Evolutionary conservation across 2,329 filamentous ascomycete species (phyloP).

Genomic region (Rutstroemia sp.): DNA sequence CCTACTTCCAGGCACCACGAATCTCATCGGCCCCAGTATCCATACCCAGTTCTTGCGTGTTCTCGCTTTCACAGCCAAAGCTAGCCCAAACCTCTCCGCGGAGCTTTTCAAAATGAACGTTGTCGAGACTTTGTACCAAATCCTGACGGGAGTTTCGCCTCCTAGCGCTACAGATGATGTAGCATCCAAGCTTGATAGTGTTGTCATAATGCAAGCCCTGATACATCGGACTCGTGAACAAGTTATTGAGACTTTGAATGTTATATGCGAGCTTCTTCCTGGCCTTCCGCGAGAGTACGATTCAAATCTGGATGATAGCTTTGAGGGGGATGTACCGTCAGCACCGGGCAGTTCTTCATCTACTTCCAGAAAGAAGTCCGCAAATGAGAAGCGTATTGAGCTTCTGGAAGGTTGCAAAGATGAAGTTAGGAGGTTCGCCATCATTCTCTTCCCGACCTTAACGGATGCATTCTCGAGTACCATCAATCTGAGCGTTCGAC

Average conservation of each 20-base stretch:
- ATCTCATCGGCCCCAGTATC: constrained; percentile 86
- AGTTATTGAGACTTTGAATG: constrained; percentile 93
- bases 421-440: constrained; percentile 83
- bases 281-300: constrained; percentile 54
- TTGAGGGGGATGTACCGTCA: constrained; percentile 32
- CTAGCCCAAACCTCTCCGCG: constrained; percentile 78
- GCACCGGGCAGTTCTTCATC: constrained; percentile 39
- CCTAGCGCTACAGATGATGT: constrained; percentile 71
- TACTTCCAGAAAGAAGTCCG: constrained; percentile 43
- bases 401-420: constrained; percentile 75
- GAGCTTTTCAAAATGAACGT: constrained; percentile 95
- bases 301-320: constrained; percentile 37
- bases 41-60: constrained; percentile 95
- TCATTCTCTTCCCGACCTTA: constrained; percentile 88
- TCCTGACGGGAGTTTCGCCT: constrained; percentile 89
- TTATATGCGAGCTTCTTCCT: constrained; percentile 90
- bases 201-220: constrained; percentile 96
- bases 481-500: constrained; percentile 86
- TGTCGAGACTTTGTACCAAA: constrained; percentile 95
- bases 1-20: constrained; percentile 87
- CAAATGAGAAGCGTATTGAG: constrained; percentile 75
- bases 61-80: constrained; percentile 80
- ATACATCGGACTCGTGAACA: constrained; percentile 94
- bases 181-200: constrained; percentile 83
- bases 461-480: constrained; percentile 98